These are phyloP conservation scores for Collybiopsis luxurians DNA, from an alignment of 768 basidiomycete species.

Conservation along the genomic window DNA sequence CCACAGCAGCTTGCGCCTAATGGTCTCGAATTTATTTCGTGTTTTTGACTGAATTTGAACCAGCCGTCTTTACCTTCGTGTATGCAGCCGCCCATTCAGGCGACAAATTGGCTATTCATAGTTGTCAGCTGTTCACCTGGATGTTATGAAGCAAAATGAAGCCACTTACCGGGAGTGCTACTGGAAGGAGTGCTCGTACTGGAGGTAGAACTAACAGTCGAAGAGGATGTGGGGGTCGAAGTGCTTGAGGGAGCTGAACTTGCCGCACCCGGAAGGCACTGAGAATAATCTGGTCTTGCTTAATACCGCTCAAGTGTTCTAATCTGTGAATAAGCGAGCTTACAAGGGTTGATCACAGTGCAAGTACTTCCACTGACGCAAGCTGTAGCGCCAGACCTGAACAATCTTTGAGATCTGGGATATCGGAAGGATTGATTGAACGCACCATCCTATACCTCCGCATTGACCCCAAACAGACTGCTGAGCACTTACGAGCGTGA, in stretches of 20 bases:
- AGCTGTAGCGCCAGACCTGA: conserved; percentile 47
- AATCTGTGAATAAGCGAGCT: conserved; percentile 11
- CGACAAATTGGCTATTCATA: conserved; percentile 34
- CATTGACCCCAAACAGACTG: conserved; percentile 44
- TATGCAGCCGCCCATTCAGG: conserved; percentile 55
- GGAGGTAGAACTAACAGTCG: conserved; percentile 16
- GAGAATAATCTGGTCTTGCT: conserved; percentile 42
- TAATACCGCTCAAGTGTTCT: not conserved
- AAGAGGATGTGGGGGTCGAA: conserved; percentile 19
- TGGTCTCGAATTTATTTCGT: not conserved
- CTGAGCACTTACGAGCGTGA: conserved; percentile 30
- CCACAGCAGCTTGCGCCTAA: conserved; percentile 47
- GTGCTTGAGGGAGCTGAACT: conserved; percentile 21
- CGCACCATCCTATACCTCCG: conserved; percentile 48
- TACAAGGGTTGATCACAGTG: conserved; percentile 42
- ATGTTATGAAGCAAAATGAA: not conserved
- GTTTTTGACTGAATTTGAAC: not conserved
- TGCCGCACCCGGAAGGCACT: conserved; percentile 45
- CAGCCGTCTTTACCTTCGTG: conserved; percentile 34
- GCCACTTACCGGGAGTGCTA: conserved; percentile 16
- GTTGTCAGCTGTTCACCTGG: not conserved
- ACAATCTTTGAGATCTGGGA: not conserved
- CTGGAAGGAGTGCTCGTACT: conserved; percentile 20
- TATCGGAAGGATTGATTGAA: conserved; percentile 7
- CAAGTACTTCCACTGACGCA: conserved; percentile 46